Evolutionary conservation across 164 flowering plant species (phyloP).

Genomic region (Paratinospora sagittata): DNA sequence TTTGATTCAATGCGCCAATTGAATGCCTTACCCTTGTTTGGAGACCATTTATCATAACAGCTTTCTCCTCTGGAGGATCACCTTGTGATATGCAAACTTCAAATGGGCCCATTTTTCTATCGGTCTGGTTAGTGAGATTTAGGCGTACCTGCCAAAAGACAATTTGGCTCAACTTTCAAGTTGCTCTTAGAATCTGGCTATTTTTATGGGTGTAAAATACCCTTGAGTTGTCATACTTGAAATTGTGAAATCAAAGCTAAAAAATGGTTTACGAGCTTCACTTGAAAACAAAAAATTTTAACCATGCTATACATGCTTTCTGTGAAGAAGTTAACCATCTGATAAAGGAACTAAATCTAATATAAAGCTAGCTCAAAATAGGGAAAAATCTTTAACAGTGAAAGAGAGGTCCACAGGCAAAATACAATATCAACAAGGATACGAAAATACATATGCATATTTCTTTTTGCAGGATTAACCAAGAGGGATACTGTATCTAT

Average conservation of each 20-base stretch:
- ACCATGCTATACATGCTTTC: background rate
- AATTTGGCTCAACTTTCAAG: constrained; percentile 2
- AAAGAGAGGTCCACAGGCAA: no score
- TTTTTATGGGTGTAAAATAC: background rate
- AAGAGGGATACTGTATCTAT: no score
- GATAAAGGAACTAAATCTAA: background rate
- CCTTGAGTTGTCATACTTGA: background rate
- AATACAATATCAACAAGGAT: no score
- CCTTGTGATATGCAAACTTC: constrained; percentile 52
- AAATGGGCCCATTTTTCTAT: constrained; percentile 77
- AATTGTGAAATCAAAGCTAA: background rate
- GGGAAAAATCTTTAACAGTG: no score
- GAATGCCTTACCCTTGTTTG: constrained; percentile 56
- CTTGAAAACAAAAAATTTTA: background rate
- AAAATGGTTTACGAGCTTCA: background rate
- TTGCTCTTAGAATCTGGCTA: background rate
- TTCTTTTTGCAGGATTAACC: no score
- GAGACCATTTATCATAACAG: constrained; percentile 71
- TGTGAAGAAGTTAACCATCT: background rate
- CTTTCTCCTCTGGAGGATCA: constrained; percentile 49
- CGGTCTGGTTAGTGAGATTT: constrained; percentile 67
- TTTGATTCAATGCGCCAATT: background rate
- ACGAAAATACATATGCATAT: no score
- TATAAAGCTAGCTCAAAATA: background rate
- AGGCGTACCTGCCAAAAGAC: constrained; percentile 46